Conservation (phyloP, 176 grass and related monocot genomes). For the Areca catechu region DNA sequence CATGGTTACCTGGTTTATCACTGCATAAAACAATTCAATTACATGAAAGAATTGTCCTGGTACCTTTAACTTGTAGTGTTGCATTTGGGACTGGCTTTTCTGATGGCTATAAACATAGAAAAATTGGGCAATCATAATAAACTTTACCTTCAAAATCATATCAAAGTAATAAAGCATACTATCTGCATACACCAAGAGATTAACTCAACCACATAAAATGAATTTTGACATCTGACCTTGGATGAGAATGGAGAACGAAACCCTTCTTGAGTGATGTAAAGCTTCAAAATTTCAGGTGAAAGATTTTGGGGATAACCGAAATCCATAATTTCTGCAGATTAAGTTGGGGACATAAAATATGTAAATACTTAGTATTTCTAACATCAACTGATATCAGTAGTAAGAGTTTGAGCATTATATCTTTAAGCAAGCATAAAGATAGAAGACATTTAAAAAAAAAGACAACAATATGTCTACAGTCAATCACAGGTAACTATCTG, state of each 20-base stretch:
- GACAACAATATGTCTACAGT: too few species aligned
- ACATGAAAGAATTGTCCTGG: not conserved
- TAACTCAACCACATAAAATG: not conserved
- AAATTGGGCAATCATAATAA: not conserved
- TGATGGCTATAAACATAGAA: conserved; percentile 45
- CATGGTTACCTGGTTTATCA: conserved; percentile 39
- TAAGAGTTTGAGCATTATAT: too few species aligned
- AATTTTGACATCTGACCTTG: conserved; percentile 53
- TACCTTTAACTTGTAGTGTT: conserved; percentile 93
- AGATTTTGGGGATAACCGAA: conserved; percentile 99
- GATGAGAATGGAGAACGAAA: conserved; percentile 94
- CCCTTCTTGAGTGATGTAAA: conserved; percentile 99
- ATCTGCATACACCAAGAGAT: too few species aligned
- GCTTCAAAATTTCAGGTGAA: conserved; percentile 96
- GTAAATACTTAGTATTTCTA: too few species aligned
- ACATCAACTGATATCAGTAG: too few species aligned
- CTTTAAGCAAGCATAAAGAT: too few species aligned
- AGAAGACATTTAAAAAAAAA: too few species aligned
- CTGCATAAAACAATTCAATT: conserved; percentile 15
- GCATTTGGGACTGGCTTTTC: conserved; percentile 95
- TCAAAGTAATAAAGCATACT: too few species aligned
- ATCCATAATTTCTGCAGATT: conserved; percentile 97
- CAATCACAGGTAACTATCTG: too few species aligned
- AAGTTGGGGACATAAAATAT: not conserved
- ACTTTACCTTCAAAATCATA: too few species aligned